Percentiles rank a stretch among this genome's conserved stretches.
Evolutionary conservation across 2,329 filamentous ascomycete species (phyloP).

Genomic region (Xylariaceae sp.): DNA sequence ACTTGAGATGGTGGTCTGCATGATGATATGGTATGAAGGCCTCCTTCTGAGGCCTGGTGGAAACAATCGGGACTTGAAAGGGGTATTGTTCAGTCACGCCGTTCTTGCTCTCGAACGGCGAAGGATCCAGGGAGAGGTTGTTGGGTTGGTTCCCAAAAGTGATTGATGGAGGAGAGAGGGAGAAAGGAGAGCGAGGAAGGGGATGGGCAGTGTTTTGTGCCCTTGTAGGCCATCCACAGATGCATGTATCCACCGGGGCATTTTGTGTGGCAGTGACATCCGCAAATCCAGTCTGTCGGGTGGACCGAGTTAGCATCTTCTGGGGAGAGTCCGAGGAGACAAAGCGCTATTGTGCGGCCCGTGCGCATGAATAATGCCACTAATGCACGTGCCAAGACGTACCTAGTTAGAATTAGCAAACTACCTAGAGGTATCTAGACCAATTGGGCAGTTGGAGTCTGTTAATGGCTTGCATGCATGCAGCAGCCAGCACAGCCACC

Average conservation of each 20-base stretch:
- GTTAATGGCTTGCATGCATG: too few relatives aligned
- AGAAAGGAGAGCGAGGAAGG: constrained; percentile 10
- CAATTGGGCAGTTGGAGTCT: too few relatives aligned
- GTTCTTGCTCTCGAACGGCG: constrained; percentile 29
- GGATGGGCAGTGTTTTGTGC: constrained; percentile 14
- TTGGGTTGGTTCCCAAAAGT: constrained; percentile 19
- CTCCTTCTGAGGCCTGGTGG: constrained; percentile 32
- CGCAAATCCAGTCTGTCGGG: too few relatives aligned
- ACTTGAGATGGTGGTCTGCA: constrained; percentile 20
- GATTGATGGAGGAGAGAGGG: constrained; percentile 13
- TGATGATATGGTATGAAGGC: constrained; percentile 31
- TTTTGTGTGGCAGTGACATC: constrained; percentile 4
- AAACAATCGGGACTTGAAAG: constrained; percentile 25
- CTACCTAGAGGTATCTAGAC: too few relatives aligned
- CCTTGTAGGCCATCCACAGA: not conserved
- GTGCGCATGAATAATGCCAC: too few relatives aligned
- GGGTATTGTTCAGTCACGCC: constrained; percentile 29
- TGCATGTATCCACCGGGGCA: not conserved
- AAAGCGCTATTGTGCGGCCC: too few relatives aligned
- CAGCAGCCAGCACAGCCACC: too few relatives aligned
- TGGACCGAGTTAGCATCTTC: too few relatives aligned
- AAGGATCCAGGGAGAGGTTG: not conserved
- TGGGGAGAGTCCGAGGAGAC: too few relatives aligned
- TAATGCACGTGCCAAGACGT: too few relatives aligned
- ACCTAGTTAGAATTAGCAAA: too few relatives aligned